Conservation (phyloP, 2,329 filamentous ascomycete species). For the Dactylellina parvicollis region DNA sequence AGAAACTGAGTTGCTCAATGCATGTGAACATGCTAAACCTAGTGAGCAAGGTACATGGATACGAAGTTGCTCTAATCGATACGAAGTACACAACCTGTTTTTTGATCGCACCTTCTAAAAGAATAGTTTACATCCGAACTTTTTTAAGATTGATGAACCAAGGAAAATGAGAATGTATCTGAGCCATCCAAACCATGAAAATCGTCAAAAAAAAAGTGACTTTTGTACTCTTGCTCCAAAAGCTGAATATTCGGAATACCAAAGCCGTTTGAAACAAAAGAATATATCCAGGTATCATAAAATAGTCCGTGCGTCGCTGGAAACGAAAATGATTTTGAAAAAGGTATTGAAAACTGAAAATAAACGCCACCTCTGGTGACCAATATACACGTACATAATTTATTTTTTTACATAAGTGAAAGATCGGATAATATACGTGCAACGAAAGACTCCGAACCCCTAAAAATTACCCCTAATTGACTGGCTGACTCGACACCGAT, state of each 20-base stretch:
- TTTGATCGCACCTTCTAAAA: neutral
- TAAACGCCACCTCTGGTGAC: conserved; percentile 43
- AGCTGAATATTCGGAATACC: neutral
- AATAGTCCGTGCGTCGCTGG: conserved; percentile 11
- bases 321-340: conserved; percentile 22
- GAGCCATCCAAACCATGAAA: neutral
- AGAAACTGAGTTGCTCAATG: neutral
- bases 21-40: neutral
- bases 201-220: neutral
- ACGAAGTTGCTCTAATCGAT: neutral
- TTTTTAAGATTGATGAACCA: neutral
- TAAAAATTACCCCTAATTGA: neutral
- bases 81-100: too few species aligned
- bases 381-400: conserved; percentile 8
- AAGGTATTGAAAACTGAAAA: conserved; percentile 8
- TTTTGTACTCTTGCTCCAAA: neutral
- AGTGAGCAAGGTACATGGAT: neutral
- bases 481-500: neutral
- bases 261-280: neutral
- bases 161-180: neutral
- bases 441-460: conserved; percentile 33
- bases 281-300: neutral
- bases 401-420: conserved; percentile 12
- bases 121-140: neutral
- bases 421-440: conserved; percentile 10